These are phyloP conservation scores for Xylaria flabelliformis DNA, from an alignment of 495 filamentous ascomycete genomes.

Conservation along the genomic window DNA sequence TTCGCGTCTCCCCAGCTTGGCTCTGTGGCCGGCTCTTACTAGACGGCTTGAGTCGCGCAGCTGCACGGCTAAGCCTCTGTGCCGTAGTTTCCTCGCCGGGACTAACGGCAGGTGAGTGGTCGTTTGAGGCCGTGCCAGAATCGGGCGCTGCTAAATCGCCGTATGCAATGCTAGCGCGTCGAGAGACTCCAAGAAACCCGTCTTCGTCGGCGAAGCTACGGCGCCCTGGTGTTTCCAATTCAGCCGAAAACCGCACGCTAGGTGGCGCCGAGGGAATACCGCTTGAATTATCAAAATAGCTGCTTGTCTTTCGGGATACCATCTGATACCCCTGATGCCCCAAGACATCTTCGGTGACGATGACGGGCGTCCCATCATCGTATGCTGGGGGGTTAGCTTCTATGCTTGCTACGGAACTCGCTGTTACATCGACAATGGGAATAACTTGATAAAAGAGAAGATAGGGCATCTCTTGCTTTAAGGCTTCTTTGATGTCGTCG, in stretches of 20 bases:
- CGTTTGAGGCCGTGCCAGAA: constrained; percentile 44
- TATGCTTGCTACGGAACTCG: constrained; percentile 60
- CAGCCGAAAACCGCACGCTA: constrained; percentile 51
- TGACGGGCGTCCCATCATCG: constrained; percentile 52
- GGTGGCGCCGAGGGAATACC: constrained; percentile 40
- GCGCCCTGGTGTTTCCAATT: constrained; percentile 43
- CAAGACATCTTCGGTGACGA: constrained; percentile 30
- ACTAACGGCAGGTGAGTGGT: constrained; percentile 46
- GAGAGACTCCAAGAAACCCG: constrained; percentile 44
- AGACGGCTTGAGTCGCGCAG: constrained; percentile 61
- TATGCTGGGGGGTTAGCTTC: constrained; percentile 62
- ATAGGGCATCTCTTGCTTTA: constrained; percentile 89
- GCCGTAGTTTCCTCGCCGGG: constrained; percentile 59
- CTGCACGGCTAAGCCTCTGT: constrained; percentile 62
- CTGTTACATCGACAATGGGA: constrained; percentile 75
- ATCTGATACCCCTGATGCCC: constrained; percentile 33
- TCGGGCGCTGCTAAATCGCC: constrained; percentile 53
- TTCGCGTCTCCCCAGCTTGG: constrained; percentile 69
- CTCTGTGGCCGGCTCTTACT: constrained; percentile 71
- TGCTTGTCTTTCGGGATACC: constrained; percentile 46
- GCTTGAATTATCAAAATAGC: constrained; percentile 48
- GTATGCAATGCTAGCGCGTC: constrained; percentile 55
- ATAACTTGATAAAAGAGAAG: constrained; percentile 94
- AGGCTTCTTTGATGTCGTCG: constrained; percentile 73
- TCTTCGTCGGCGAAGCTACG: constrained; percentile 48